phyloP scores from a whole-genome alignment of 306 rosid species.

The Inga leiocalycina region DNA sequence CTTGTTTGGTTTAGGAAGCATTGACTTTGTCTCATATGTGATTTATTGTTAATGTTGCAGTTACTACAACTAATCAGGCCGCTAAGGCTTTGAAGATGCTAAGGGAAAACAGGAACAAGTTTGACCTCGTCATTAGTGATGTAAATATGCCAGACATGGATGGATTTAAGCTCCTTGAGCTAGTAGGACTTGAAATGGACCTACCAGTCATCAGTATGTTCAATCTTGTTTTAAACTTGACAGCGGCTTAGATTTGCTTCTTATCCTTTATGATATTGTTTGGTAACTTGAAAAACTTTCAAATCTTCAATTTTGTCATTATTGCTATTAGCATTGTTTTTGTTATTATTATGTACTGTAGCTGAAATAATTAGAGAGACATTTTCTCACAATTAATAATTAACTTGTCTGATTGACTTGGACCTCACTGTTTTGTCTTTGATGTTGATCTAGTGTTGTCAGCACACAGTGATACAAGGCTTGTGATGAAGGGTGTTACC shows the following conservation, averaged over 20 bases:
- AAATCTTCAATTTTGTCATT: neutral
- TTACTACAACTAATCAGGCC: conserved; percentile 71
- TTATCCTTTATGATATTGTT: neutral
- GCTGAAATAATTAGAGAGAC: neutral
- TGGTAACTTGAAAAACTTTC: neutral
- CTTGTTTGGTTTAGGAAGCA: neutral
- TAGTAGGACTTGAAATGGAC: conserved; percentile 87
- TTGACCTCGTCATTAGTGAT: conserved; percentile 83
- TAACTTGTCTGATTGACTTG: conserved; percentile 5
- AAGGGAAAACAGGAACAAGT: conserved; percentile 66
- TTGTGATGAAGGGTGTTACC: conserved; percentile 86
- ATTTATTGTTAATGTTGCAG: conserved; percentile 48
- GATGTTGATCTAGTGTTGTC: conserved; percentile 67
- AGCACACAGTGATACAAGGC: conserved; percentile 62
- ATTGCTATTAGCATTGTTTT: neutral
- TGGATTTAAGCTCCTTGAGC: conserved; percentile 88
- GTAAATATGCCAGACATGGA: conserved; percentile 93
- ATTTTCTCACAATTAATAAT: neutral
- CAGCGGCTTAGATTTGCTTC: conserved; percentile 12
- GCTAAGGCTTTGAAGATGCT: conserved; percentile 66
- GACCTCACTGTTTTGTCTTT: conserved; percentile 8
- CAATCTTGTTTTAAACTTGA: conserved; percentile 9
- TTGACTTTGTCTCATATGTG: conserved; percentile 4
- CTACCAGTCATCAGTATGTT: conserved; percentile 86
- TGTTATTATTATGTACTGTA: neutral